A percentile compares a stretch with the other conserved stretches of the same genome.
Evolutionary conservation across 306 rosid genomes (phyloP).

Genomic region (Cicer chorassanicum): DNA sequence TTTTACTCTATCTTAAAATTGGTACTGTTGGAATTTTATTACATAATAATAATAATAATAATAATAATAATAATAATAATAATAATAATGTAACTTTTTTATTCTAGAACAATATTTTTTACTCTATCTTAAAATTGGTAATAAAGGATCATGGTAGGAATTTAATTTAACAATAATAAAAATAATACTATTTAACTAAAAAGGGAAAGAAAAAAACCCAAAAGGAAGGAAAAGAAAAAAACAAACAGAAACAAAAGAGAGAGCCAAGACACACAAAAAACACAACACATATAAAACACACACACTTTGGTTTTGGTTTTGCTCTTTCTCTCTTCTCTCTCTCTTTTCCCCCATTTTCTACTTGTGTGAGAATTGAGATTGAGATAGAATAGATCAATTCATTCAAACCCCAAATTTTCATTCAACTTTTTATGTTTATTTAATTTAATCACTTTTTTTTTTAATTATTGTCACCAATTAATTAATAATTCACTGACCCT

Average conservation of each 20-base stretch:
- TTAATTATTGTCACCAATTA: conserved; percentile 18
- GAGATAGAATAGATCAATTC: conserved; percentile 54
- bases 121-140: not conserved
- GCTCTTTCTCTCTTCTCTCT: conserved; percentile 43
- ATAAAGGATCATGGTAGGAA: not conserved
- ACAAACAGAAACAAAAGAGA: not conserved
- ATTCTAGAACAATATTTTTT: too few relatives aligned
- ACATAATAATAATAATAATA: too few relatives aligned
- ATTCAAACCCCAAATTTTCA: conserved; percentile 39
- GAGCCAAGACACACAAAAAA: conserved; percentile 37
- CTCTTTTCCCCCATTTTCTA: conserved; percentile 7
- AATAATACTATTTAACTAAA: too few relatives aligned
- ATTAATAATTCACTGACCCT: conserved; percentile 48
- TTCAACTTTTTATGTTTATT: conserved; percentile 33
- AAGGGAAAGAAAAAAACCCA: not conserved
- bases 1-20: not conserved
- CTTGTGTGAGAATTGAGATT: conserved; percentile 42
- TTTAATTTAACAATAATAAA: too few relatives aligned
- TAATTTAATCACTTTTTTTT: conserved; percentile 40
- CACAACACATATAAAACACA: not conserved
- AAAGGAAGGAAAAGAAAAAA: conserved; percentile 26
- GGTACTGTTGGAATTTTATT: not conserved
- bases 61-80: too few relatives aligned
- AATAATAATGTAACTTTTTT: too few relatives aligned
- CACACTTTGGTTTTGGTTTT: conserved; percentile 42